Conservation (phyloP, 225 moss, liverwort and hornwort genomes). For the Physcomitrellopsis africana region DNA sequence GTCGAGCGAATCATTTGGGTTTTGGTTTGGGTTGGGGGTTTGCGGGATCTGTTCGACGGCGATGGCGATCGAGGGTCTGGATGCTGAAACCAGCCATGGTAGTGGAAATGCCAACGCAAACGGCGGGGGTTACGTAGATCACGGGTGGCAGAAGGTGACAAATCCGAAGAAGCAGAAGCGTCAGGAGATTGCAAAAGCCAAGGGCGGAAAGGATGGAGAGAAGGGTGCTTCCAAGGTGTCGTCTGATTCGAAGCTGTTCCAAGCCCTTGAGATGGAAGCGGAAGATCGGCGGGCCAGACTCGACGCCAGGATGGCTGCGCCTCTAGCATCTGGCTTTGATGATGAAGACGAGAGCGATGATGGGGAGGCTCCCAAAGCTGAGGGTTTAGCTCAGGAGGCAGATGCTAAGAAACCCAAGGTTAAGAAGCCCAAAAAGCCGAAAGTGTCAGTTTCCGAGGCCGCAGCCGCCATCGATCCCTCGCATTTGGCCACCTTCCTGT, state of each 20-base stretch:
- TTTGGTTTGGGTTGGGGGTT: too few relatives aligned
- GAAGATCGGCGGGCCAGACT: conserved; percentile 78
- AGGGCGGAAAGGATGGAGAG: conserved; percentile 43
- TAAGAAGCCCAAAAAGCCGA: conserved; percentile 93
- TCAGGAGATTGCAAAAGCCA: conserved; percentile 51
- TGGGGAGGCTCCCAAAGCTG: conserved; percentile 35
- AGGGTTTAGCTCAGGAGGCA: conserved; percentile 32
- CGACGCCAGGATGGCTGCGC: conserved; percentile 69
- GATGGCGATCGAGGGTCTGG: conserved; percentile 63
- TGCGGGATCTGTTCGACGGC: background rate
- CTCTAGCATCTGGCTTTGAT: conserved; percentile 54
- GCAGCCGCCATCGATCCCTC: conserved; percentile 75
- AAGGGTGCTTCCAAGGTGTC: conserved; percentile 24
- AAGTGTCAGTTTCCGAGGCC: conserved; percentile 78
- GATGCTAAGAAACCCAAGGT: conserved; percentile 67
- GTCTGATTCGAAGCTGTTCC: conserved; percentile 70
- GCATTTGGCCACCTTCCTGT: conserved; percentile 72
- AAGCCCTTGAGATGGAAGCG: conserved; percentile 75
- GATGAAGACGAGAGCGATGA: conserved; percentile 80
- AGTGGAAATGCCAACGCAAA: conserved; percentile 39
- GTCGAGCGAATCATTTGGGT: too few relatives aligned
- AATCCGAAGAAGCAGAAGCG: conserved; percentile 86
- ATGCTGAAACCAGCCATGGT: conserved; percentile 58
- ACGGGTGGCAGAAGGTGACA: conserved; percentile 95
- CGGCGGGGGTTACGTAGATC: conserved; percentile 51